A percentile compares a stretch with the other conserved stretches of the same genome.
phyloP scores from a whole-genome alignment of 2,329 filamentous ascomycete genomes.

The Furcasterigmium sp. region DNA sequence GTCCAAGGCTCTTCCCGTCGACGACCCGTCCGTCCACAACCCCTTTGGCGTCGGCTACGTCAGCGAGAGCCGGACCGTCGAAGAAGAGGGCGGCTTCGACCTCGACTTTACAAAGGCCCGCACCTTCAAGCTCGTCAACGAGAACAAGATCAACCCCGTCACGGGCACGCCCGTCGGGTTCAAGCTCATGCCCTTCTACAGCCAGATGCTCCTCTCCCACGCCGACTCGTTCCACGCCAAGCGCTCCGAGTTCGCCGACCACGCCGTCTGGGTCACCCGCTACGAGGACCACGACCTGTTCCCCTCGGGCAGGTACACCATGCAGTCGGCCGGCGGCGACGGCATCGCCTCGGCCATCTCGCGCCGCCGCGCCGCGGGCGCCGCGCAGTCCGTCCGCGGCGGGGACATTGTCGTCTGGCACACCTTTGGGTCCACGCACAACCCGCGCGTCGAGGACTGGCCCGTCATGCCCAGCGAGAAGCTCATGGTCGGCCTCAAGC shows the following conservation, averaged over 20 bases:
- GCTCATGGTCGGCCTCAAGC: slow-evolving; percentile 40
- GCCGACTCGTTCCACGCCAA: slow-evolving; percentile 21
- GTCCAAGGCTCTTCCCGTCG: not conserved
- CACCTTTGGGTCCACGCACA: slow-evolving; percentile 51
- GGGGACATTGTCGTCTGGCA: slow-evolving; percentile 47
- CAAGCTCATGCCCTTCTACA: slow-evolving; percentile 23
- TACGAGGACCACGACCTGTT: slow-evolving; percentile 30
- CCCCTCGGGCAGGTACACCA: slow-evolving; percentile 29
- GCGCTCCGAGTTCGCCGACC: slow-evolving; percentile 30
- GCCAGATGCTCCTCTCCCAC: slow-evolving; percentile 18
- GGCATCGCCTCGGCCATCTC: slow-evolving; percentile 42
- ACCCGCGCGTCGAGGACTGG: slow-evolving; percentile 60
- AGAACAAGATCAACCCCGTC: slow-evolving; percentile 21
- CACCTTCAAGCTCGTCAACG: slow-evolving; percentile 28
- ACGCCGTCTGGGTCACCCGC: slow-evolving; percentile 28
- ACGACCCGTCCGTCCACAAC: slow-evolving; percentile 13
- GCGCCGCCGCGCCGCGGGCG: slow-evolving; percentile 39
- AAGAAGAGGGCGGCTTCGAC: slow-evolving; percentile 31
- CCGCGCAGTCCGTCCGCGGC: slow-evolving; percentile 20
- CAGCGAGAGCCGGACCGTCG: slow-evolving; percentile 33
- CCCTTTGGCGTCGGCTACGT: slow-evolving; percentile 5
- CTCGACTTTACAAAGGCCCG: slow-evolving; percentile 34
- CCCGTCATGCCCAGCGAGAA: slow-evolving; percentile 63
- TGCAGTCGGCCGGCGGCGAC: slow-evolving; percentile 24
- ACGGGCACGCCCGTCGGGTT: slow-evolving; percentile 26